Conservation (phyloP, 129 eudicot genomes). For the Deinandra increscens region DNA sequence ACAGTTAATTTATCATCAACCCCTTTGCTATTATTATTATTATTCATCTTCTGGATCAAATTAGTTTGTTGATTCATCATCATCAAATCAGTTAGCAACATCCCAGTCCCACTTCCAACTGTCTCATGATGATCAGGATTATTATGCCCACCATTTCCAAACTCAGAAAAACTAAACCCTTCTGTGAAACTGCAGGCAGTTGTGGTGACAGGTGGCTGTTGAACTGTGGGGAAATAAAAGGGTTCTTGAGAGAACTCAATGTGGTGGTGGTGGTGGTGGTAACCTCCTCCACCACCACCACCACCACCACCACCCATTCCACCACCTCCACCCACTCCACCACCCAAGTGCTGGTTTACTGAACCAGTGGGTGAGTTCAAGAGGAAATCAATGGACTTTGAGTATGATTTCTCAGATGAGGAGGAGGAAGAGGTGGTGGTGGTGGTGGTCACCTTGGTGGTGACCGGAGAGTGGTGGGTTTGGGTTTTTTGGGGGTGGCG, state of each 20-base stretch:
- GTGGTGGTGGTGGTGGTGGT: neutral
- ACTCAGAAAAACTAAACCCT: slow-evolving; percentile 52
- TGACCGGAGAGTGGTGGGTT: slow-evolving; percentile 34
- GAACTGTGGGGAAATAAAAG: slow-evolving; percentile 33
- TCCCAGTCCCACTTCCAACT: slow-evolving; percentile 28
- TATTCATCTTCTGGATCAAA: slow-evolving; percentile 3
- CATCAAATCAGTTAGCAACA: slow-evolving; percentile 40
- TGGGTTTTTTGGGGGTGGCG: slow-evolving; percentile 52
- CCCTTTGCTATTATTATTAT: slow-evolving; percentile 23
- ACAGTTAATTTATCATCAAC: slow-evolving; percentile 43
- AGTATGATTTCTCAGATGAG: slow-evolving; percentile 69
- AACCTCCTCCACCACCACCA: slow-evolving; percentile 4
- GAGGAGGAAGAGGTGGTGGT: slow-evolving; percentile 55
- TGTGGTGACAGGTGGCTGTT: neutral
- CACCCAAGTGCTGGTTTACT: slow-evolving; percentile 45
- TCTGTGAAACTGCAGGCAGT: slow-evolving; percentile 10
- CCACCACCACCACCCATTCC: neutral
- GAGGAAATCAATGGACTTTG: slow-evolving; percentile 41
- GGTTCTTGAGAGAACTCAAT: slow-evolving; percentile 38
- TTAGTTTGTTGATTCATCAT: slow-evolving; percentile 36
- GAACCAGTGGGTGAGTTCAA: slow-evolving; percentile 74
- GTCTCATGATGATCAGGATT: slow-evolving; percentile 20
- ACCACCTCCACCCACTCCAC: neutral
- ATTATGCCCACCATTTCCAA: slow-evolving; percentile 18
- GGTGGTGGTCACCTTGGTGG: slow-evolving; percentile 29